A percentile compares a stretch with the other conserved stretches of the same genome.
phyloP scores from a whole-genome alignment of 192 early-diverging fungal species.

The Endogone sp. region DNA sequence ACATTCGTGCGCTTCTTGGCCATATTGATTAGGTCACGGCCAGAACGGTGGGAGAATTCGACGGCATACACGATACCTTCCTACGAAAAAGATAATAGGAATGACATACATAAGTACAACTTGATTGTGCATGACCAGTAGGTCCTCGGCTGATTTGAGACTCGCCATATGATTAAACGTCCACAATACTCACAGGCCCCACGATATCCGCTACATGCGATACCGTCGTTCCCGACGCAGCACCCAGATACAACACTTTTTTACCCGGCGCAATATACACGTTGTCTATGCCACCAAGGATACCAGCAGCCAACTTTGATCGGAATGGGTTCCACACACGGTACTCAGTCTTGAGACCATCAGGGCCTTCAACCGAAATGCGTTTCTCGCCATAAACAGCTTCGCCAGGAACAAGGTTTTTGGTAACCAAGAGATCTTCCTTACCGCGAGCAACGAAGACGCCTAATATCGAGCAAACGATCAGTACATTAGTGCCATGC shows the following conservation, averaged over 20 bases:
- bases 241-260: slow-evolving; percentile 98
- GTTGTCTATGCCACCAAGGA: slow-evolving; percentile 94
- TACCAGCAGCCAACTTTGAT: slow-evolving; percentile 96
- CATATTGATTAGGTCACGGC: slow-evolving; percentile 99
- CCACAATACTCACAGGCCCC: slow-evolving; percentile 62
- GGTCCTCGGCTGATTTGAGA: no score
- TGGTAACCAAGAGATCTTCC: slow-evolving; percentile 98
- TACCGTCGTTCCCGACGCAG: slow-evolving; percentile 90
- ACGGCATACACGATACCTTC: slow-evolving; percentile 98
- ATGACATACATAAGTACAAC: slow-evolving; percentile 5
- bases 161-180: neutral
- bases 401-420: slow-evolving; percentile 98
- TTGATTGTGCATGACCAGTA: neutral
- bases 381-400: slow-evolving; percentile 98
- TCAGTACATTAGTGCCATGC: neutral
- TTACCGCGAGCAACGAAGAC: slow-evolving; percentile 98
- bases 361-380: slow-evolving; percentile 90
- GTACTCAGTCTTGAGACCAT: slow-evolving; percentile 96
- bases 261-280: slow-evolving; percentile 92
- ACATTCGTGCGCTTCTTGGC: slow-evolving; percentile 99
- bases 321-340: slow-evolving; percentile 99
- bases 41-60: slow-evolving; percentile 98
- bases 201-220: slow-evolving; percentile 98
- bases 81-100: slow-evolving; percentile 23
- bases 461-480: slow-evolving; percentile 26